Conservation (phyloP, 2,329 filamentous ascomycete genomes). For the Aureobasidium sp. region DNA sequence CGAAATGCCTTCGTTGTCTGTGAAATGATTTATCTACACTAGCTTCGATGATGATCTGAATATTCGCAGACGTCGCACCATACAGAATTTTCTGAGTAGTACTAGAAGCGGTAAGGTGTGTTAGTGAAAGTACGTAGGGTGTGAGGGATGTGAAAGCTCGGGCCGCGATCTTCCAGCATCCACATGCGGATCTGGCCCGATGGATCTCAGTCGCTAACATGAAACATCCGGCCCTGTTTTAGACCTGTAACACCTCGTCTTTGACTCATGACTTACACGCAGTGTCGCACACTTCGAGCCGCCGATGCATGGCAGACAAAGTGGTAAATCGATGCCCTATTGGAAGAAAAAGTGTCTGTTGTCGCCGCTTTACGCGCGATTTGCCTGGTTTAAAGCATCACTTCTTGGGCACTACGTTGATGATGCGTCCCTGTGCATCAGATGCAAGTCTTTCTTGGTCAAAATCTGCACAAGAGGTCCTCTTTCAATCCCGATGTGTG, state of each 20-base stretch:
- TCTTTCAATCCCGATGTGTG: constrained; percentile 48
- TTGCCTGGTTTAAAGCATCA: not conserved
- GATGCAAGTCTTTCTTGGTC: not conserved
- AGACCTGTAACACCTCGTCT: constrained; percentile 3
- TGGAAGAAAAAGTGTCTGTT: too few relatives aligned
- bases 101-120: too few relatives aligned
- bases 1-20: not conserved
- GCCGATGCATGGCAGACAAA: not conserved
- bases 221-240: not conserved
- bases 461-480: constrained; percentile 31
- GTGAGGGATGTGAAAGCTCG: not conserved
- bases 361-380: too few relatives aligned
- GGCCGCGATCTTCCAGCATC: constrained; percentile 5
- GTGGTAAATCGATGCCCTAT: not conserved
- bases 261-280: not conserved
- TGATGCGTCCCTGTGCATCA: not conserved
- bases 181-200: not conserved
- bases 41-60: too few relatives aligned
- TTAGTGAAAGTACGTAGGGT: not conserved
- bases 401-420: not conserved
- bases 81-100: too few relatives aligned
- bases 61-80: too few relatives aligned
- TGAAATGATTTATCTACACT: not conserved
- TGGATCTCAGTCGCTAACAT: constrained; percentile 13
- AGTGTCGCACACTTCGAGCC: not conserved